Conservation (phyloP, 495 filamentous ascomycete genomes). For the Tuber indicum region DNA sequence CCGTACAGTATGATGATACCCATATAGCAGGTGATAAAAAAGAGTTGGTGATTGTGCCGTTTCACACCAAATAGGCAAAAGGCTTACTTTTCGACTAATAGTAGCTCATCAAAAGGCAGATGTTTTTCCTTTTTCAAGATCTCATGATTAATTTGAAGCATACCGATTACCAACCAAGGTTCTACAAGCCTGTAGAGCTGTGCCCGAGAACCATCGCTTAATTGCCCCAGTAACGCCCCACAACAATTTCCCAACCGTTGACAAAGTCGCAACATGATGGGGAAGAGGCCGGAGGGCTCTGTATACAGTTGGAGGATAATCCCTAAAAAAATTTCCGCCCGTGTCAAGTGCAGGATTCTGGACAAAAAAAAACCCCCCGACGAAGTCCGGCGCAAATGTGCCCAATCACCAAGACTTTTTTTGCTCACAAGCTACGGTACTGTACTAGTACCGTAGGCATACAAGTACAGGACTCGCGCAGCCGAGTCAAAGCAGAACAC, state of each 20-base stretch:
- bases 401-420: not conserved
- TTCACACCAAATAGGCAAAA: not conserved
- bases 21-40: not conserved
- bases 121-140: too few species aligned
- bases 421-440: not conserved
- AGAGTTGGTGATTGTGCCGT: not conserved
- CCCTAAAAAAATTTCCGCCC: not conserved
- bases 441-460: too few species aligned
- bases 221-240: not conserved
- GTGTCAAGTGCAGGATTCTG: not conserved
- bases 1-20: not conserved
- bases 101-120: not conserved
- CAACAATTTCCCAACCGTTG: not conserved
- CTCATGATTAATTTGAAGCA: not conserved
- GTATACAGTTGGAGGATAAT: not conserved
- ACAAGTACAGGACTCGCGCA: too few species aligned
- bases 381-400: not conserved
- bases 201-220: not conserved
- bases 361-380: not conserved
- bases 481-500: too few species aligned
- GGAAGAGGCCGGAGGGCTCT: not conserved
- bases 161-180: not conserved
- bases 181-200: not conserved
- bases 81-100: not conserved
- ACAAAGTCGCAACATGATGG: not conserved